Conservation (phyloP, 495 filamentous ascomycete genomes). For the Hypoxylon perforatum region DNA sequence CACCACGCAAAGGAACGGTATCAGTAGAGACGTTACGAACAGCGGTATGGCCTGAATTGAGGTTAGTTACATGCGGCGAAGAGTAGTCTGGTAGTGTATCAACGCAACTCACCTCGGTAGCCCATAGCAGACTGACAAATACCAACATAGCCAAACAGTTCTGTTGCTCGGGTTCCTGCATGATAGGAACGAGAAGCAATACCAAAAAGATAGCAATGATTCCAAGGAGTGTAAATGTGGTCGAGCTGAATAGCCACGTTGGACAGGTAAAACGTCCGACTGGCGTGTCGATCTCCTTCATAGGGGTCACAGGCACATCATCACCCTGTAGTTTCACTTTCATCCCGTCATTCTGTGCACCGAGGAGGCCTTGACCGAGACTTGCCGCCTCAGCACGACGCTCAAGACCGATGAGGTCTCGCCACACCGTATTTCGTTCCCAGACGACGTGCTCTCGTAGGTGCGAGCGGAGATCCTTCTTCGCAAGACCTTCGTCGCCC, state of each 20-base stretch:
- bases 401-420: constrained; percentile 98
- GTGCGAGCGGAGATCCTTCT: constrained; percentile 87
- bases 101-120: constrained; percentile 78
- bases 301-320: constrained; percentile 59
- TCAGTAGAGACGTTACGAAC: constrained; percentile 93
- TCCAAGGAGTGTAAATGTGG: constrained; percentile 78
- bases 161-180: constrained; percentile 88
- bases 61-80: constrained; percentile 37
- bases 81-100: not conserved
- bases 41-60: constrained; percentile 83
- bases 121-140: constrained; percentile 95
- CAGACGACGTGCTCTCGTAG: constrained; percentile 97
- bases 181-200: constrained; percentile 77
- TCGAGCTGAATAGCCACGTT: constrained; percentile 82
- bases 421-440: constrained; percentile 98
- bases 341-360: constrained; percentile 74
- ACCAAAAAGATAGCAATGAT: constrained; percentile 78
- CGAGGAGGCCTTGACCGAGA: constrained; percentile 85
- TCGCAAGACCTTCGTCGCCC: constrained; percentile 78
- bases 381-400: constrained; percentile 95
- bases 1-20: constrained; percentile 92
- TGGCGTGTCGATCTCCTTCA: constrained; percentile 82
- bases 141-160: constrained; percentile 95
- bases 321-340: constrained; percentile 86
- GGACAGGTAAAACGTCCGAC: constrained; percentile 81